These are phyloP conservation scores for Entelexis paramagnoliae DNA, from an alignment of 1,139 yeast species.

Conservation along the genomic window DNA sequence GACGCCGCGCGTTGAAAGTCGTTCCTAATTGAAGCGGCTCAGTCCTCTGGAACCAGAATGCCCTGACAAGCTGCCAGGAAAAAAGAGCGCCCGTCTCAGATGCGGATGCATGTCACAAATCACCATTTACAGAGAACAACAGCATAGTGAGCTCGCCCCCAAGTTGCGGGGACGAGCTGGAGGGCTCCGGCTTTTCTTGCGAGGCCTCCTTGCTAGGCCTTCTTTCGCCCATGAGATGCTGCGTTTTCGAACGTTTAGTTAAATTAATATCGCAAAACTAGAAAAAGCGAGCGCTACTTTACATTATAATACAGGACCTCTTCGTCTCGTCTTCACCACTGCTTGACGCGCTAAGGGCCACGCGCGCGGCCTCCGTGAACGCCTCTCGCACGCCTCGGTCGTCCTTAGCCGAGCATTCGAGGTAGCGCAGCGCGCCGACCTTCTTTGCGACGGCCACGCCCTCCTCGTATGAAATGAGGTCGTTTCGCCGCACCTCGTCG, in stretches of 20 bases:
- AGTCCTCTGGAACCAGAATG: too few species aligned
- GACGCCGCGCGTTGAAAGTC: too few species aligned
- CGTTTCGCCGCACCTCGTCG: slow-evolving; percentile 37
- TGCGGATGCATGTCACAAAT: too few species aligned
- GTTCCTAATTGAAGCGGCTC: too few species aligned
- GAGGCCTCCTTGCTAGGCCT: too few species aligned
- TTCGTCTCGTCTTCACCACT: slow-evolving; percentile 35
- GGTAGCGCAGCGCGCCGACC: slow-evolving; percentile 41
- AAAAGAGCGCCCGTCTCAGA: too few species aligned
- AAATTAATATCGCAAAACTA: not conserved
- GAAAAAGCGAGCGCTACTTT: slow-evolving; percentile 1
- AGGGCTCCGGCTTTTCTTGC: too few species aligned
- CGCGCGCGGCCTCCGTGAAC: slow-evolving; percentile 92
- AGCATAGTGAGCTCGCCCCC: too few species aligned
- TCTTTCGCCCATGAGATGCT: too few species aligned
- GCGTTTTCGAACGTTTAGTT: not conserved
- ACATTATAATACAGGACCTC: slow-evolving; percentile 25
- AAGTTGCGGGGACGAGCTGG: too few species aligned
- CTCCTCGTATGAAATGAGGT: slow-evolving; percentile 57
- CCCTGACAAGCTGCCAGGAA: too few species aligned
- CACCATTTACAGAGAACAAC: too few species aligned
- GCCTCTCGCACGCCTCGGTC: slow-evolving; percentile 96
- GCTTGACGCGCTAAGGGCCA: slow-evolving; percentile 84
- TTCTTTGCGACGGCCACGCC: slow-evolving; percentile 78
- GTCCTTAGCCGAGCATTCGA: slow-evolving; percentile 90